Evolutionary conservation across 2,329 filamentous ascomycete species (phyloP), one percentile per base, ranked within the genome.

Genomic region (Trichoderma pleuroti): DNA sequence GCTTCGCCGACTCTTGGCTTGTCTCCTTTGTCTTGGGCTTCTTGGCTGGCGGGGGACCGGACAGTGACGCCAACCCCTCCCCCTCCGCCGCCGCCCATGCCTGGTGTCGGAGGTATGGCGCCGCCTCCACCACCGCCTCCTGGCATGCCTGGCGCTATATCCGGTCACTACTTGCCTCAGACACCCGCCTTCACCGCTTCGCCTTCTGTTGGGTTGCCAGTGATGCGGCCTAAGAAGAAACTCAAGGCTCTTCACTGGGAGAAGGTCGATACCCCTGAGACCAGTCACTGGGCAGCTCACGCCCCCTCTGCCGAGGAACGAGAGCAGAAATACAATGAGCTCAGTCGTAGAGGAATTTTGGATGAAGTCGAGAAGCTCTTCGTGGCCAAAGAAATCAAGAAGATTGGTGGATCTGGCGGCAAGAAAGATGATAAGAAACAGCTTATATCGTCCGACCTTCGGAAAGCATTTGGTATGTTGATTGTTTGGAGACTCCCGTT

Each of bases 181-280:
- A 85, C 88, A 74, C 85, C 86, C 36, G 84, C 85, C 70, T 87
- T 88, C 72, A 82, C 84, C 24, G 78, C 86, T 16, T 82, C 89
- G 12, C 77, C 81, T 26, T 87, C 88, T 9, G 85, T 93, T 75
- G 89, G 91, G 56, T 83, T 97, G 76, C 91, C 93, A 42, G 92
- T 94, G 72, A 93, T 94, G 66, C 87, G 95, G 76, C 94, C 96
- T 26, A 98, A 98, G 88, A 98, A 97, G 90, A 99, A 98, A 86
- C 93, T 99, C 81, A 99, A 99, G 89, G 95, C 95, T 71, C 87
- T 99, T 75, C 96, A 99, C 84, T 98, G 96, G 95, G 96, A 99
- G 83, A 98, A 98, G 85, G 93, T 99, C 68, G 96, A 99, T 81
- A 88, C 92, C 67, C 93, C 94, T 26, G 90, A 96, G 79, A 92